Evolutionary conservation across 164 flowering plant species (phyloP), one percentile per base, ranked within the genome.

Genomic region (Piper betle): DNA sequence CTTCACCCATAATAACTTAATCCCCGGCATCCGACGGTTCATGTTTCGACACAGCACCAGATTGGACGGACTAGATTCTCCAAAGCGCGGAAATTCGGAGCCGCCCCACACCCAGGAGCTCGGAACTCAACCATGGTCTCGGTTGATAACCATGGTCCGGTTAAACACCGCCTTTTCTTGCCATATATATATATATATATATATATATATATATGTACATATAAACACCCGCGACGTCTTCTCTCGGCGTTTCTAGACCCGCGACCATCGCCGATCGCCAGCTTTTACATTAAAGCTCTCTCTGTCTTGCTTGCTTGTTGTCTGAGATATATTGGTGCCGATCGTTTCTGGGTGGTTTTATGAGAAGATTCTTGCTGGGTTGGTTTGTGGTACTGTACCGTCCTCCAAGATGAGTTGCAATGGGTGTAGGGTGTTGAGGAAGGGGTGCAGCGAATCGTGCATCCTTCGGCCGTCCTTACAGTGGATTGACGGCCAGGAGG

Each of bases 331-430:
- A n/a, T n/a, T n/a, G n/a, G 50, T 41, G 8, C 12, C 50, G 8
- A 10, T 10, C 8, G 12, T 43, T 43, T 43, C 50, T 7, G 50
- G 50, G 6, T 7, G 50, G 50, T 43, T 43, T 43, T 43, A 43
- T 43, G 50, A 43, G 50, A 43, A 15, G 10, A n/a, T n/a, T n/a
- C 12, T 43, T 43, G 50, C 5, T 10, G 12, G 10, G 50, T 10
- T 6, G 56, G 33, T n/a, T n/a, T n/a, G n/a, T n/a, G n/a, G n/a
- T n/a, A n/a, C n/a, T n/a, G n/a, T n/a, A n/a, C n/a, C n/a, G n/a
- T n/a, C n/a, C n/a, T n/a, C 5, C 4, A 58, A 13, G 4, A 88
- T 88, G 96, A 89, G 96, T 67, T 89, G 96, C 85, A 89, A 89
- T 66, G 96, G 96, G 0, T 88, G 96, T 71, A 67, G 96, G 37